Evolutionary conservation across 257 asterid genomes (phyloP).

Genomic region (Solanum microdontum): DNA sequence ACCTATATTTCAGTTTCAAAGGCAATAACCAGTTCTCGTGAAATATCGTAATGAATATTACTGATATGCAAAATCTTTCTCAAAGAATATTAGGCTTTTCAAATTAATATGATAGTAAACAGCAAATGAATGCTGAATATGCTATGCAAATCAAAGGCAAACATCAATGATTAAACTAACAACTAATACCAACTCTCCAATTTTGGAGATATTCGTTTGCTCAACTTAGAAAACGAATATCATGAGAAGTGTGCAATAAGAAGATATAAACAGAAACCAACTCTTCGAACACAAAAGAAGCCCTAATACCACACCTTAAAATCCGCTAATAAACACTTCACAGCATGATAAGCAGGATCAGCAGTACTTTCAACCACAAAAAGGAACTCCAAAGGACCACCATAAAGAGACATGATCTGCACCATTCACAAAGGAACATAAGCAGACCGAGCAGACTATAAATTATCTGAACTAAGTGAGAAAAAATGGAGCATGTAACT

Average conservation of each 20-base stretch:
- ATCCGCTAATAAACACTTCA: constrained; percentile 51
- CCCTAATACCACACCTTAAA: constrained; percentile 39
- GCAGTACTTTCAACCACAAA: constrained; percentile 84
- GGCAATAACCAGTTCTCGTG: background rate
- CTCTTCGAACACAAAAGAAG: background rate
- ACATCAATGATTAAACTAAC: background rate
- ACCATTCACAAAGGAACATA: constrained; percentile 8
- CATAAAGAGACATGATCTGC: constrained; percentile 93
- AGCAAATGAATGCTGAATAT: background rate
- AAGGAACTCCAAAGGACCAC: constrained; percentile 88
- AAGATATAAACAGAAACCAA: background rate
- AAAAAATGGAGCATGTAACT: background rate
- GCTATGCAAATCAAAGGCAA: background rate
- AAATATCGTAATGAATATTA: background rate
- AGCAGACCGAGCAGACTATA: constrained; percentile 3
- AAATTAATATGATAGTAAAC: background rate
- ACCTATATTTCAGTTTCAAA: background rate
- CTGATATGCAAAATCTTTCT: background rate
- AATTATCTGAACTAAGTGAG: background rate
- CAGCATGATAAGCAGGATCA: constrained; percentile 93
- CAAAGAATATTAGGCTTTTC: background rate
- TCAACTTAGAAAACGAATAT: background rate
- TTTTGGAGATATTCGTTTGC: background rate
- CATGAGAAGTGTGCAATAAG: background rate
- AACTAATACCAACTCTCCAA: background rate